phyloP scores from a whole-genome alignment of 164 flowering plant genomes.

The Chimonanthus praecox region DNA sequence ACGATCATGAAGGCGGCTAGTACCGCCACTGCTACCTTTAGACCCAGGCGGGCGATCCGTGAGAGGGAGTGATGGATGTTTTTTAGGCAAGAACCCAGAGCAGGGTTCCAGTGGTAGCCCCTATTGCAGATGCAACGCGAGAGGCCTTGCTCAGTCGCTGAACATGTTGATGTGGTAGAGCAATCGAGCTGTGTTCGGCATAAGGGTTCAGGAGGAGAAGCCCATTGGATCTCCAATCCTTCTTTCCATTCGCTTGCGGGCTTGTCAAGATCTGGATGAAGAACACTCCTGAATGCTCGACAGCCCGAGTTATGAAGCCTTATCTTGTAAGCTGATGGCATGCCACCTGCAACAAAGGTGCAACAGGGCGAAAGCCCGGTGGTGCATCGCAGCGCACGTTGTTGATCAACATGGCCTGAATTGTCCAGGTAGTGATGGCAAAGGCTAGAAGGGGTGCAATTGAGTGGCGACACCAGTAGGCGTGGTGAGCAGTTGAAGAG shows the following conservation, averaged over 20 bases:
- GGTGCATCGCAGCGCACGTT: conserved; percentile 3
- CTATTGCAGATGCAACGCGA: conserved; percentile 43
- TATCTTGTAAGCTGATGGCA: conserved; percentile 68
- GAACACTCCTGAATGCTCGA: conserved; percentile 56
- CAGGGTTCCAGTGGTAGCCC: conserved; percentile 44
- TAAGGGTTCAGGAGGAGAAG: conserved; percentile 47
- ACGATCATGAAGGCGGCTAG: conserved; percentile 25
- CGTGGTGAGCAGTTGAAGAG: conserved; percentile 62
- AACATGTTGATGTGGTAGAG: conserved; percentile 14
- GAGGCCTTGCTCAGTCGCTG: background rate
- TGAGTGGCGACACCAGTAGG: conserved; percentile 54
- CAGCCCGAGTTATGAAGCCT: conserved; percentile 60
- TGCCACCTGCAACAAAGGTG: conserved; percentile 60
- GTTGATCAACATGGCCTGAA: conserved; percentile 27
- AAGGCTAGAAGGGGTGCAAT: conserved; percentile 52
- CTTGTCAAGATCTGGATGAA: conserved; percentile 35
- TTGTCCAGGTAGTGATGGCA: conserved; percentile 48
- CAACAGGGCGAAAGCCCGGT: conserved; percentile 32
- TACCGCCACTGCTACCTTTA: conserved; percentile 29
- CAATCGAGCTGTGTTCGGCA: conserved; percentile 51
- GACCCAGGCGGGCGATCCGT: conserved; percentile 7
- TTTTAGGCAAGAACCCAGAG: conserved; percentile 33
- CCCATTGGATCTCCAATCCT: conserved; percentile 74
- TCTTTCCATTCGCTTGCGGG: conserved; percentile 51
- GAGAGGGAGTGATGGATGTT: conserved; percentile 12